Percentiles rank a stretch among this genome's conserved stretches.
phyloP scores from a whole-genome alignment of 2,329 filamentous ascomycete genomes.

The Sarocladium brachiariae region DNA sequence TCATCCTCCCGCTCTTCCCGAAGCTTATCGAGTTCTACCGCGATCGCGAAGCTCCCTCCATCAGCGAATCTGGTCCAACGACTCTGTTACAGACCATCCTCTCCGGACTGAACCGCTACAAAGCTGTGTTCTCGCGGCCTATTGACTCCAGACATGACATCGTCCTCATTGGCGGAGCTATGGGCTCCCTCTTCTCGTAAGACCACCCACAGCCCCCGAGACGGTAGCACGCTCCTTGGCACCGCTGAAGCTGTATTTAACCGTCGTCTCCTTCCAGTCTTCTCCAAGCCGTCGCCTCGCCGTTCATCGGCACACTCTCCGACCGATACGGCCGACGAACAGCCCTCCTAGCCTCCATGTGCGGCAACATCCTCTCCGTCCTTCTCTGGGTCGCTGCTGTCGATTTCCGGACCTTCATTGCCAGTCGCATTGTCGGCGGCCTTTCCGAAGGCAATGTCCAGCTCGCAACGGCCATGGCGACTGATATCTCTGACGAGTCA shows the following conservation, averaged over 20 bases:
- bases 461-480: slow-evolving; percentile 90
- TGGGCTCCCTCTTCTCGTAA: slow-evolving; percentile 82
- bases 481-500: slow-evolving; percentile 83
- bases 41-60: slow-evolving; percentile 59
- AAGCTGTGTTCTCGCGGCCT: slow-evolving; percentile 81
- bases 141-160: slow-evolving; percentile 98
- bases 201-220: slow-evolving; percentile 15
- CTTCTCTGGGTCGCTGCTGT: slow-evolving; percentile 89
- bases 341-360: slow-evolving; percentile 85
- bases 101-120: slow-evolving; percentile 84
- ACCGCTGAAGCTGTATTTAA: background rate
- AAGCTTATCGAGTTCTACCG: slow-evolving; percentile 95
- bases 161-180: slow-evolving; percentile 83
- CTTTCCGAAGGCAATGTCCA: slow-evolving; percentile 96
- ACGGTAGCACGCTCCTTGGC: background rate
- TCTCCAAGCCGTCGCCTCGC: slow-evolving; percentile 86
- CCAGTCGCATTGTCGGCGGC: slow-evolving; percentile 86
- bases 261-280: slow-evolving; percentile 44
- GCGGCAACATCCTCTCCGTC: slow-evolving; percentile 86
- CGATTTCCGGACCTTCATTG: slow-evolving; percentile 92
- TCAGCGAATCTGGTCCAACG: slow-evolving; percentile 34
- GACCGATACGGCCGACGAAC: slow-evolving; percentile 82
- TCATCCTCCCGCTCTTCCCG: slow-evolving; percentile 93
- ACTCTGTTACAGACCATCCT: slow-evolving; percentile 76
- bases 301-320: slow-evolving; percentile 81